Evolutionary conservation across 805 yeast genomes (phyloP), one percentile per base, ranked within the genome.

Genomic region (Candida fluviatilis): DNA sequence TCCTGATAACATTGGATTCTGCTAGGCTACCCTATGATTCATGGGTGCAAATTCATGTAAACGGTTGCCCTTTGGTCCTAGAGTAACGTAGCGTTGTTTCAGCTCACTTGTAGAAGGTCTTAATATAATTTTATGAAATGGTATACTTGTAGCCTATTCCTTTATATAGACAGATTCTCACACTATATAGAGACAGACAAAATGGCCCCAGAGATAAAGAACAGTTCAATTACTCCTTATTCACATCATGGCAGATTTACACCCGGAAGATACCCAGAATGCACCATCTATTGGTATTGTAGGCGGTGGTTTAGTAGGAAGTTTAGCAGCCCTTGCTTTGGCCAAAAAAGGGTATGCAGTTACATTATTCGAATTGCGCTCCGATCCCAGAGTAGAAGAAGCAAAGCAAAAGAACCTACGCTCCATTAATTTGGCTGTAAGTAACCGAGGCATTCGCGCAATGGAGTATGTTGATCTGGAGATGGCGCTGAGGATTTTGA

Each of bases 281-380:
- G 8, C 7, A 13, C 11, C 14, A 21, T 43, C 52, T 3, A 58
- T 68, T 3, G 88, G 77, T 1, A 70, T 90, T 19, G 75, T 90
- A 13, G 97, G 97, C 1, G 95, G 93, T 1, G 97, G 97, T 0
- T 76, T 86, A 4, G 97, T 90, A 2, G 97, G 97, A 0, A 76
- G 93, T 38, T 66, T 88, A 4, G 75, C 90, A 0, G 93, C 96
- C 0, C 58, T 90, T n/a, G 93, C 91, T 0, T 73, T 90, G 27
- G 76, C 82, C 3, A 70, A 78, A 39, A 71, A 77, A 38, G 96
- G 95, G 8, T 83, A 76, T 58, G 42, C 73, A 1, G 97, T 90
- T 15, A 71, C 80, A 0, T 54, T 90, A 3, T 84, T 75, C 46
- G 97, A 90, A 47, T 62, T 76, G 28, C 71, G 96, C 28, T 46